A percentile compares a stretch with the other conserved stretches of the same genome.
Evolutionary conservation across 2,329 filamentous ascomycete genomes (phyloP).

Genomic region (Phyllosticta citriasiana): DNA sequence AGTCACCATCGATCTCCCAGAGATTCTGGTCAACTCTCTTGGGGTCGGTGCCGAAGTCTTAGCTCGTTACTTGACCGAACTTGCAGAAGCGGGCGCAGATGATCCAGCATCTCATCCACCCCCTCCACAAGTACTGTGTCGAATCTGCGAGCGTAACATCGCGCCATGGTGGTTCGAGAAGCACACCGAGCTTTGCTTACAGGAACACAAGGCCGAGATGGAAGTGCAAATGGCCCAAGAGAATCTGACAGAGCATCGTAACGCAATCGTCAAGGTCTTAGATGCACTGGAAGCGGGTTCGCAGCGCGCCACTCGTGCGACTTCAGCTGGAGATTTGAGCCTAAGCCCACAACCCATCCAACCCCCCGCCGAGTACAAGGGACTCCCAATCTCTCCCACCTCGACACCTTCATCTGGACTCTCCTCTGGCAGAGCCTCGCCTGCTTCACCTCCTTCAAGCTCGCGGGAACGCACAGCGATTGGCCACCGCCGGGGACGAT

Average conservation of each 20-base stretch:
- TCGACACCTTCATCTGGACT: conserved; percentile 56
- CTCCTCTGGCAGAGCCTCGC: conserved; percentile 60
- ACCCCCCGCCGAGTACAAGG: conserved; percentile 72
- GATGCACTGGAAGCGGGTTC: conserved; percentile 79
- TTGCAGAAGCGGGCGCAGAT: conserved; percentile 73
- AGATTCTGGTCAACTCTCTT: conserved; percentile 80
- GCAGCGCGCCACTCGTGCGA: conserved; percentile 12
- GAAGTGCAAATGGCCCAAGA: conserved; percentile 96
- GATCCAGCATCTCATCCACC: conserved; percentile 68
- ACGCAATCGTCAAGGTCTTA: conserved; percentile 87
- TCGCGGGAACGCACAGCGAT: conserved; percentile 61
- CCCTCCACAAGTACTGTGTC: conserved; percentile 77
- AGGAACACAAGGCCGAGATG: conserved; percentile 95
- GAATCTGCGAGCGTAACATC: conserved; percentile 95
- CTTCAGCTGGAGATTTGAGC: conserved; percentile 14
- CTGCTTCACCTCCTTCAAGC: conserved; percentile 53
- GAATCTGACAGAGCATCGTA: conserved; percentile 80
- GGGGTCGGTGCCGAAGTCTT: conserved; percentile 92
- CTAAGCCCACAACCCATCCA: conserved; percentile 12
- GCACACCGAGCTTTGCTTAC: conserved; percentile 88
- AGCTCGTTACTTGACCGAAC: conserved; percentile 80
- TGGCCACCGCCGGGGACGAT: conserved; percentile 71
- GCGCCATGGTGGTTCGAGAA: conserved; percentile 99
- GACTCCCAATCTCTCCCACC: conserved; percentile 69
- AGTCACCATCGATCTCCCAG: conserved; percentile 89